phyloP scores from a whole-genome alignment of 129 eudicot genomes.

The carrot (Daucus carota) region DNA sequence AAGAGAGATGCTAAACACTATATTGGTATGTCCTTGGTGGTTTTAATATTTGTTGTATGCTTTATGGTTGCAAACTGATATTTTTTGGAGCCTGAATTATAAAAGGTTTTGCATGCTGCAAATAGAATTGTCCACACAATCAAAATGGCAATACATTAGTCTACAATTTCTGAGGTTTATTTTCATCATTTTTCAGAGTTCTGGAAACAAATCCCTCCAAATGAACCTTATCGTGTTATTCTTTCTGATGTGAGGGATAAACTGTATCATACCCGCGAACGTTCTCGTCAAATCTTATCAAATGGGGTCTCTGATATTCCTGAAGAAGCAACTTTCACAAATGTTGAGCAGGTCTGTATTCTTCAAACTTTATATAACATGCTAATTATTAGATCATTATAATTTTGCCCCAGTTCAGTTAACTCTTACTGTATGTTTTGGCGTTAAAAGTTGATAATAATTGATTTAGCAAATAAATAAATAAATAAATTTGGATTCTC shows the following conservation, averaged over 20 bases:
- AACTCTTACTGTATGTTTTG: not conserved
- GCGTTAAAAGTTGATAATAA: not conserved
- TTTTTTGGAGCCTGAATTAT: not conserved
- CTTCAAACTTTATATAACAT: not conserved
- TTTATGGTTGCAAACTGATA: not conserved
- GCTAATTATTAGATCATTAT: not conserved
- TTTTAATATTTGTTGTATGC: not conserved
- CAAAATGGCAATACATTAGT: not conserved
- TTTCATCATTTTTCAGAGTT: constrained; percentile 40
- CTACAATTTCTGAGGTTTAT: constrained; percentile 1
- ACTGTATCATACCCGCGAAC: constrained; percentile 70
- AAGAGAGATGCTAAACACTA: constrained; percentile 72
- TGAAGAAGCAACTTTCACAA: constrained; percentile 48
- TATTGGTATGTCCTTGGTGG: constrained; percentile 38
- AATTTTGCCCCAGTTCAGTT: not conserved
- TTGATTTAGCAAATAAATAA: no score
- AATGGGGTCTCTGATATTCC: constrained; percentile 49
- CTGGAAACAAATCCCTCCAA: constrained; percentile 73
- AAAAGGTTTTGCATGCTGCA: not conserved
- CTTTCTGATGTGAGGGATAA: constrained; percentile 83
- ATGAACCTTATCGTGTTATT: constrained; percentile 75
- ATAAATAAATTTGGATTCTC: no score
- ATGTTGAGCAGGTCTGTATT: constrained; percentile 45
- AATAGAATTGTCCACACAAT: not conserved
- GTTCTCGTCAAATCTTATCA: constrained; percentile 55